These are phyloP conservation scores for Silene conica DNA, from an alignment of 148 eudicot species.

Conservation along the genomic window DNA sequence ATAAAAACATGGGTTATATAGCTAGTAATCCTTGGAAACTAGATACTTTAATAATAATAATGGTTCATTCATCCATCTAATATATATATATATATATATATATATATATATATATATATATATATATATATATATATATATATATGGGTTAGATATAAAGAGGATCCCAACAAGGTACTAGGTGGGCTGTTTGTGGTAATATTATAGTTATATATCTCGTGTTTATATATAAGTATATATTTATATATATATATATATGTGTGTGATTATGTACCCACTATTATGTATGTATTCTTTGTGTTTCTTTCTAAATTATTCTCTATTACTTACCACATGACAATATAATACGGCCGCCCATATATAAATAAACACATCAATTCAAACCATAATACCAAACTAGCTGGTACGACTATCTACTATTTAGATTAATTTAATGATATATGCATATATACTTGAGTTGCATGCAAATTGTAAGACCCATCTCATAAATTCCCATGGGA, in stretches of 20 bases:
- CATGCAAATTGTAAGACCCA: slow-evolving; percentile 30
- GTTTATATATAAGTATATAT: neutral
- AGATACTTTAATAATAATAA: too few relatives aligned
- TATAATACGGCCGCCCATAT: neutral
- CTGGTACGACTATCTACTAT: neutral
- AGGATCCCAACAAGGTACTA: slow-evolving; percentile 21
- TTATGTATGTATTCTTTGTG: neutral
- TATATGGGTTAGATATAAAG: slow-evolving; percentile 9
- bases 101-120: too few relatives aligned
- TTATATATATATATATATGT: too few relatives aligned
- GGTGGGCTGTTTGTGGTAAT: neutral
- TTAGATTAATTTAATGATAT: neutral
- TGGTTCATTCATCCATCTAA: too few relatives aligned
- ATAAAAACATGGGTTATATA: neutral
- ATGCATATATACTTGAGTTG: neutral
- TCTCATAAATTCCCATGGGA: too few relatives aligned
- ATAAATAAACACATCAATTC: too few relatives aligned
- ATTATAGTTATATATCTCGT: neutral
- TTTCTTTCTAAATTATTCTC: neutral
- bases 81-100: too few relatives aligned
- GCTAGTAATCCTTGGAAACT: too few relatives aligned
- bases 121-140: too few relatives aligned
- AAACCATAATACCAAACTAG: neutral
- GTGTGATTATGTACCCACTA: slow-evolving; percentile 4
- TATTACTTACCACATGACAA: neutral